phyloP scores from a whole-genome alignment of 2,329 filamentous ascomycete species.

The Aspergillus pseudoglaucus region DNA sequence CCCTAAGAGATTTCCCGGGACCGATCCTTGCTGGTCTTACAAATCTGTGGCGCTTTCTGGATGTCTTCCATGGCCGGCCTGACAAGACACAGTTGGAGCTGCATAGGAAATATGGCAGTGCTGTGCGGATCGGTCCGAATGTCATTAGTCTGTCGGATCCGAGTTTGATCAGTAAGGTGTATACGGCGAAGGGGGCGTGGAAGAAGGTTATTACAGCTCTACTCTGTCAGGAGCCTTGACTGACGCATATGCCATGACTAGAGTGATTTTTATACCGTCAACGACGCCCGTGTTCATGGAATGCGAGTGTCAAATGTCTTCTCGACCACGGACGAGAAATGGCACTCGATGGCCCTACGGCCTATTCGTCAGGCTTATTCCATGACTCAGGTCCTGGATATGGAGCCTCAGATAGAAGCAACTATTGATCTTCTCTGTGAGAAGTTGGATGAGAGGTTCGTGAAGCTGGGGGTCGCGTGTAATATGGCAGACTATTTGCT shows the following conservation, averaged over 20 bases:
- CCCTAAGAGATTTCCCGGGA: slow-evolving; percentile 54
- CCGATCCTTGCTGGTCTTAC: slow-evolving; percentile 61
- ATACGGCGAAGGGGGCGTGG: slow-evolving; percentile 62
- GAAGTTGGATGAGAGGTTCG: slow-evolving; percentile 25
- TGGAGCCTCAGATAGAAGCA: slow-evolving; percentile 19
- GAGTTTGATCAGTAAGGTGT: slow-evolving; percentile 65
- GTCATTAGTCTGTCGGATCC: slow-evolving; percentile 67
- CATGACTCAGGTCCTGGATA: slow-evolving; percentile 14
- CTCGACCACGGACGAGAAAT: slow-evolving; percentile 25
- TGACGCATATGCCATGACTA: neutral
- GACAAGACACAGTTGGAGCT: slow-evolving; percentile 62
- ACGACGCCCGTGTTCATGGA: slow-evolving; percentile 22
- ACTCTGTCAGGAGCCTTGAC: neutral
- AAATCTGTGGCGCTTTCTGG: slow-evolving; percentile 67
- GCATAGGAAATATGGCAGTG: slow-evolving; percentile 64
- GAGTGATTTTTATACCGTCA: slow-evolving; percentile 14
- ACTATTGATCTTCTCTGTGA: slow-evolving; percentile 25
- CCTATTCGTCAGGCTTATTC: slow-evolving; percentile 34
- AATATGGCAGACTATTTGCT: slow-evolving; percentile 38
- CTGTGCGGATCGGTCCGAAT: slow-evolving; percentile 73
- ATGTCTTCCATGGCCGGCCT: slow-evolving; percentile 58
- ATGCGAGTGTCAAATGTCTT: slow-evolving; percentile 33
- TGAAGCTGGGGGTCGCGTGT: slow-evolving; percentile 20
- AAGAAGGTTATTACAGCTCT: slow-evolving; percentile 11
- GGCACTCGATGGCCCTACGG: slow-evolving; percentile 31